Evolutionary conservation across 257 asterid species (phyloP), one percentile per base, ranked within the genome.

Genomic region (Jacaranda mimosifolia): DNA sequence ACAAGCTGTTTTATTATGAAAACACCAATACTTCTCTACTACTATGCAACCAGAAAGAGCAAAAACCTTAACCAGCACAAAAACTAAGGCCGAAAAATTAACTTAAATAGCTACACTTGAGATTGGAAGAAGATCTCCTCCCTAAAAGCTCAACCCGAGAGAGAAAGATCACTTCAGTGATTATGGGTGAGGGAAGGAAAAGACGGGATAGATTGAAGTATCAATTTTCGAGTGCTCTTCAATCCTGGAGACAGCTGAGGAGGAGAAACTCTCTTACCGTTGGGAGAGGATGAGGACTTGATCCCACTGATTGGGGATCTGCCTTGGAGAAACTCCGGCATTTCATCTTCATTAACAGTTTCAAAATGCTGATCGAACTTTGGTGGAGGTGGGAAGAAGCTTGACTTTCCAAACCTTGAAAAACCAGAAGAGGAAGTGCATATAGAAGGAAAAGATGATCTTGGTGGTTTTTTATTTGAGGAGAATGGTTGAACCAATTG

Each of bases 181-280:
- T 86, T 89, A 7, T 81, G 80, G 0, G 93, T 80, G 53, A 93
- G 96, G 5, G 97, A 89, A 14, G 97, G 97, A 67, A 89, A 92
- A 35, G 97, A 81, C 0, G 98, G 92, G 35, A 92, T 92, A 5
- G 98, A 89, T 52, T 81, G 86, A 45, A 94, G 88, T 67, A 94
- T 85, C 87, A 90, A 62, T 86, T 90, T 94, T 32, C 98, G 70
- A 70, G 94, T 88, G 85, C 97, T 94, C 84, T 88, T 85, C 73
- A 84, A 26, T 56, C 87, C 82, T 0, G 92, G 78, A 17, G 92
- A 81, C 73, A n/a, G 19, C 48, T 86, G 91, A 70, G 96, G 97
- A 6, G 97, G 90, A 32, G 96, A 89, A 52, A 94, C 97, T 81
- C 98, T 85, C 87, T 94, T 94, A 73, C 91, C 77, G 76, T 91